phyloP scores from a whole-genome alignment of 306 rosid species.

The Castanea mollissima region DNA sequence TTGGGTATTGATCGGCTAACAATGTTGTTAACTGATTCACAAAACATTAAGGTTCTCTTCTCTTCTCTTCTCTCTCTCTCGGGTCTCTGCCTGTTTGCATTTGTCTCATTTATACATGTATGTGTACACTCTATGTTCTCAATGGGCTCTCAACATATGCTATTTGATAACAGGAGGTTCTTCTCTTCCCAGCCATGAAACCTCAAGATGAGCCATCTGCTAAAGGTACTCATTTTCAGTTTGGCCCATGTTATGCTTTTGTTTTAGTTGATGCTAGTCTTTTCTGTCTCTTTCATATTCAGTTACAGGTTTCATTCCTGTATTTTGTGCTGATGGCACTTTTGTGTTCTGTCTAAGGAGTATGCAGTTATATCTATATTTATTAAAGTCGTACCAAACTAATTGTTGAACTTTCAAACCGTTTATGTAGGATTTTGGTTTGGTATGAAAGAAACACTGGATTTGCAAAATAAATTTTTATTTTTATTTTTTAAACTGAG shows the following conservation, averaged over 20 bases:
- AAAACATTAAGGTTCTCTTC: slow-evolving; percentile 71
- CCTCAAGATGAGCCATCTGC: slow-evolving; percentile 67
- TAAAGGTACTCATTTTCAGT: slow-evolving; percentile 28
- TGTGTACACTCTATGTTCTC: background rate
- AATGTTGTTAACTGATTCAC: slow-evolving; percentile 84
- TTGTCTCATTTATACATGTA: background rate
- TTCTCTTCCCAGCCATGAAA: slow-evolving; percentile 94
- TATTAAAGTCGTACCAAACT: too few relatives aligned
- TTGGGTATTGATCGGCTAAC: slow-evolving; percentile 84
- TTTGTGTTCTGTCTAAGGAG: background rate
- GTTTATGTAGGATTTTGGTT: too few relatives aligned
- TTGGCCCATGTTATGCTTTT: background rate
- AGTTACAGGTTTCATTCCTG: too few relatives aligned
- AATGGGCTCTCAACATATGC: background rate
- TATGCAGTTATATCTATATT: too few relatives aligned
- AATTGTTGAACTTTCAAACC: too few relatives aligned
- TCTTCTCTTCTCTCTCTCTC: background rate
- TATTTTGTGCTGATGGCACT: background rate
- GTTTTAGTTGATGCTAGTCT: background rate
- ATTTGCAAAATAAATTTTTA: too few relatives aligned
- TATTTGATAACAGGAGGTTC: slow-evolving; percentile 70
- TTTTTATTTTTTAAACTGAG: too few relatives aligned
- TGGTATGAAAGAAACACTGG: too few relatives aligned
- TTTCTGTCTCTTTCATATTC: background rate
- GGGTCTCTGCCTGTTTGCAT: background rate